A percentile compares a stretch with the other conserved stretches of the same genome.
These are phyloP conservation scores for Cyclotella baltica DNA, from an alignment of 108 stramenopile species.

Conservation along the genomic window DNA sequence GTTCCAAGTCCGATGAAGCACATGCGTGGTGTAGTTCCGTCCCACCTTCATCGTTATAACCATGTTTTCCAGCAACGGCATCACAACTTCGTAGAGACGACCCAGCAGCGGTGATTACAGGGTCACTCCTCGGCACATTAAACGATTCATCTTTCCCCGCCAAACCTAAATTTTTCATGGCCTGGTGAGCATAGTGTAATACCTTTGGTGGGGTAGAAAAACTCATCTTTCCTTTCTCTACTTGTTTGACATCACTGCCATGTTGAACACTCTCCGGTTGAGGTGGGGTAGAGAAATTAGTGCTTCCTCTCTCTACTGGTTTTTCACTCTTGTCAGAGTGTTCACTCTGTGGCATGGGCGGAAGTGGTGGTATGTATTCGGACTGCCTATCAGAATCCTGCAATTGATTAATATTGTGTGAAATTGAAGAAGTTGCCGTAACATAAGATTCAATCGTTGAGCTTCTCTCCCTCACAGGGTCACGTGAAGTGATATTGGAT, in stretches of 20 bases:
- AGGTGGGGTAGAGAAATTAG: background rate
- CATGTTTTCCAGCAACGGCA: background rate
- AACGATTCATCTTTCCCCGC: constrained; percentile 33
- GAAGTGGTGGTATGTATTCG: background rate
- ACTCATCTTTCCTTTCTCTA: constrained; percentile 3
- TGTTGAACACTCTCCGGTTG: background rate
- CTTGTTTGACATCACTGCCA: background rate
- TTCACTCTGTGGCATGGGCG: background rate
- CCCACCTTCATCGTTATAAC: constrained; percentile 23
- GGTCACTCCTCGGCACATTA: constrained; percentile 16
- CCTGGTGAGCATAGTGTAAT: constrained; percentile 22
- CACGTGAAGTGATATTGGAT: background rate
- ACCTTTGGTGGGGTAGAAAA: constrained; percentile 21
- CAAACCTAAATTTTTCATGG: constrained; percentile 36
- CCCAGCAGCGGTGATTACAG: background rate
- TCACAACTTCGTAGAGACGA: background rate
- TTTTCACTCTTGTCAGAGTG: background rate
- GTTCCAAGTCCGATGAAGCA: constrained; percentile 28
- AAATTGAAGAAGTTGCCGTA: background rate
- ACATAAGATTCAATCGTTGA: background rate
- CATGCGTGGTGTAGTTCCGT: constrained; percentile 52
- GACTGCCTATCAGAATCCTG: background rate
- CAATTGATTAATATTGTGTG: too few relatives aligned
- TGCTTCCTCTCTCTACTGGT: background rate
- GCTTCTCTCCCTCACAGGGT: too few relatives aligned